Evolutionary conservation across 257 asterid genomes (phyloP).

Genomic region (Verbena officinalis): DNA sequence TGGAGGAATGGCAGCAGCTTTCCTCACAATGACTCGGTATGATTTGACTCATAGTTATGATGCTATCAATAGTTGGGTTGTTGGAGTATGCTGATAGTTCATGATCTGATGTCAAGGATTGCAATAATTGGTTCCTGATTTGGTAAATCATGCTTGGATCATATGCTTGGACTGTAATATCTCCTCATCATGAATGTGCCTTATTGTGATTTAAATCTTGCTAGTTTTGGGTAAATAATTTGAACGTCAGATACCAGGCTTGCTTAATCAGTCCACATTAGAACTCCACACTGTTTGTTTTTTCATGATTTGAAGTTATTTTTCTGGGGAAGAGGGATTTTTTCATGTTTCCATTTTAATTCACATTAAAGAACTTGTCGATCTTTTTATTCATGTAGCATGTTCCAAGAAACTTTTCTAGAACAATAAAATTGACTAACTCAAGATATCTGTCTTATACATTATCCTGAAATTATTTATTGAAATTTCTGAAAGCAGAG

Average conservation of each 20-base stretch:
- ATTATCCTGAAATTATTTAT: constrained; percentile 6
- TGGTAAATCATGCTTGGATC: constrained; percentile 10
- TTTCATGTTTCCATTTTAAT: too few relatives aligned
- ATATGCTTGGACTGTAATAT: constrained; percentile 2
- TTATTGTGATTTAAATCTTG: not conserved
- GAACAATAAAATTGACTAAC: constrained; percentile 19
- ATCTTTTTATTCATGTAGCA: constrained; percentile 11
- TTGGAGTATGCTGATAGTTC: constrained; percentile 19
- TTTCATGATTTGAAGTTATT: too few relatives aligned
- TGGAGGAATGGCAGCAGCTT: constrained; percentile 84
- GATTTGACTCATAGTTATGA: not conserved
- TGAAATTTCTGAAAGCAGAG: not conserved
- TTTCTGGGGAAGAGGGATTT: too few relatives aligned
- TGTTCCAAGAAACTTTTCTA: not conserved
- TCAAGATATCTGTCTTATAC: constrained; percentile 10
- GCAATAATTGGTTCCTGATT: not conserved
- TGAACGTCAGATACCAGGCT: too few relatives aligned
- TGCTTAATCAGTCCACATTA: too few relatives aligned
- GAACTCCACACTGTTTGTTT: not conserved
- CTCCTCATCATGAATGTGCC: not conserved
- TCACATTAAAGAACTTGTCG: too few relatives aligned
- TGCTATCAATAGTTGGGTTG: not conserved
- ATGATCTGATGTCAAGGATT: constrained; percentile 17
- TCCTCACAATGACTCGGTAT: constrained; percentile 73
- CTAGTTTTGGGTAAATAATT: too few relatives aligned